These are phyloP conservation scores for Mycena amicta DNA, from an alignment of 768 basidiomycete genomes.

Conservation along the genomic window DNA sequence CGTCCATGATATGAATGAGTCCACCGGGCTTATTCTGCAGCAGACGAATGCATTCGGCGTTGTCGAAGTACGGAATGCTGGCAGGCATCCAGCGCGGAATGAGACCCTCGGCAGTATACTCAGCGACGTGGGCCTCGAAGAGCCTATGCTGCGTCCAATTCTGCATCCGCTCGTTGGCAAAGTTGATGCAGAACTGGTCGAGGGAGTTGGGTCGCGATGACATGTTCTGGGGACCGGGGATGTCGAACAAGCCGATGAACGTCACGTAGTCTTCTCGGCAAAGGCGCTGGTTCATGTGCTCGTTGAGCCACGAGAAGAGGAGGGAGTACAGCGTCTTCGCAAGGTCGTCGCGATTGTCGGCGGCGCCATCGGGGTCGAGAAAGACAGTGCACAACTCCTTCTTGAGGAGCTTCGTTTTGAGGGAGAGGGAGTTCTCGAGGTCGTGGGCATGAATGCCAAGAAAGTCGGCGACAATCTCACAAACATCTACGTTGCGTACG, in stretches of 20 bases:
- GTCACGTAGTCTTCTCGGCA: slow-evolving; percentile 92
- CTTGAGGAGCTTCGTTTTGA: slow-evolving; percentile 90
- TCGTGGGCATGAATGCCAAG: slow-evolving; percentile 76
- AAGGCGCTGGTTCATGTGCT: slow-evolving; percentile 92
- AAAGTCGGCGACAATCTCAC: slow-evolving; percentile 88
- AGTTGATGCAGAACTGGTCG: slow-evolving; percentile 96
- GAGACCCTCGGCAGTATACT: slow-evolving; percentile 78
- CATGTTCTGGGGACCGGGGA: slow-evolving; percentile 92
- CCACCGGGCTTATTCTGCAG: slow-evolving; percentile 88
- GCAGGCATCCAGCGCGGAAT: slow-evolving; percentile 67
- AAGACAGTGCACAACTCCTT: slow-evolving; percentile 98
- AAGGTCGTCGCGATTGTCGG: slow-evolving; percentile 91
- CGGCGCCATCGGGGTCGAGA: slow-evolving; percentile 91
- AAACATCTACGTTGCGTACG: slow-evolving; percentile 80
- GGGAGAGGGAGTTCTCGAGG: slow-evolving; percentile 81
- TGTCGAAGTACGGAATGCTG: slow-evolving; percentile 82
- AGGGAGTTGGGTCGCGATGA: slow-evolving; percentile 87
- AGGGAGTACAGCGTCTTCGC: slow-evolving; percentile 93
- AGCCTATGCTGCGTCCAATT: slow-evolving; percentile 77
- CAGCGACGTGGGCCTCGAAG: slow-evolving; percentile 80
- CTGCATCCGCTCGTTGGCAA: slow-evolving; percentile 91
- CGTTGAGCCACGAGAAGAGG: slow-evolving; percentile 95
- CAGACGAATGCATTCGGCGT: slow-evolving; percentile 84
- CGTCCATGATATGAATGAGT: slow-evolving; percentile 96
- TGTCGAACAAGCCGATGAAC: slow-evolving; percentile 92